Conservation (phyloP, 2,329 filamentous ascomycete species). For the Thielaviopsis musarum region DNA sequence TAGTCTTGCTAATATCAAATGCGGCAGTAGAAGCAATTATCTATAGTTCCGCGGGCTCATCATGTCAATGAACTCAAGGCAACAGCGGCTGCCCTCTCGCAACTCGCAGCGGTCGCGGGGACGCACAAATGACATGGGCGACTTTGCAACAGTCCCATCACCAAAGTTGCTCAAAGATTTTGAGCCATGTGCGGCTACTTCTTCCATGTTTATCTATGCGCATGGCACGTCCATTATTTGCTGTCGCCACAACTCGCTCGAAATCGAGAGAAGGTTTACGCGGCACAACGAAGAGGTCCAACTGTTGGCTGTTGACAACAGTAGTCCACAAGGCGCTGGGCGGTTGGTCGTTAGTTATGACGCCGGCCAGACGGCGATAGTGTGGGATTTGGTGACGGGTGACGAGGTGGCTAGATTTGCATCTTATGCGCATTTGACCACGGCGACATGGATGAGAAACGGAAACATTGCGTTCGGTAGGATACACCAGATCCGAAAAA, state of each 20-base stretch:
- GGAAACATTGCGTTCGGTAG: slow-evolving; percentile 93
- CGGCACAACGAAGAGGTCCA: slow-evolving; percentile 70
- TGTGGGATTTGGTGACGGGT: slow-evolving; percentile 91
- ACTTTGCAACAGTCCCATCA: slow-evolving; percentile 8
- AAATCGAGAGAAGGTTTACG: slow-evolving; percentile 72
- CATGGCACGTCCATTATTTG: slow-evolving; percentile 70
- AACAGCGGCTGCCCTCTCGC: slow-evolving; percentile 6
- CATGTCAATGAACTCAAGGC: slow-evolving; percentile 7
- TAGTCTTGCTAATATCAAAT: not conserved
- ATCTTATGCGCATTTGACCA: slow-evolving; percentile 71
- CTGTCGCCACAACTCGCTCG: slow-evolving; percentile 81
- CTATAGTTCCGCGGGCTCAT: not conserved
- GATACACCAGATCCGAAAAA: slow-evolving; percentile 16
- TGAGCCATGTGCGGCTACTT: slow-evolving; percentile 79
- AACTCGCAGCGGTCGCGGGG: slow-evolving; percentile 8
- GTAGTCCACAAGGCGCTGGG: slow-evolving; percentile 72
- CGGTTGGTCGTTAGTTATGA: slow-evolving; percentile 88
- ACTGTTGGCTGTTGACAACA: slow-evolving; percentile 76
- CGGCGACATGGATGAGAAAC: slow-evolving; percentile 90
- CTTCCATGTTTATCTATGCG: slow-evolving; percentile 77
- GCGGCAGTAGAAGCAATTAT: not conserved
- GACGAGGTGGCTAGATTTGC: slow-evolving; percentile 83
- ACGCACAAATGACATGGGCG: slow-evolving; percentile 9
- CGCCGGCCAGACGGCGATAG: slow-evolving; percentile 74
- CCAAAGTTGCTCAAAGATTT: slow-evolving; percentile 37